Evolutionary conservation across 2,329 filamentous ascomycete genomes (phyloP).

Genomic region (Ophiostoma tasmaniense): DNA sequence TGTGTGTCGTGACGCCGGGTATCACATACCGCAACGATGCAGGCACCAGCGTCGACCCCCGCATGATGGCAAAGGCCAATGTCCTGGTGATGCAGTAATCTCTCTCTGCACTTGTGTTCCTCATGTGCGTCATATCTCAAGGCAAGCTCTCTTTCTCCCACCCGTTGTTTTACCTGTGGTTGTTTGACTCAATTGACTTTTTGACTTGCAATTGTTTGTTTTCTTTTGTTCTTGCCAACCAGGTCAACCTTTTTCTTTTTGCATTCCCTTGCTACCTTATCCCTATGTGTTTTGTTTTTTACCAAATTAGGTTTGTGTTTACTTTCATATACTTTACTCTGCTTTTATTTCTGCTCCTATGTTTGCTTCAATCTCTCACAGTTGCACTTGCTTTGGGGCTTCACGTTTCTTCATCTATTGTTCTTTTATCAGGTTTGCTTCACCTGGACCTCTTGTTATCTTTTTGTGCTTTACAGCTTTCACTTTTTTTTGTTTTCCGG

Average conservation of each 20-base stretch:
- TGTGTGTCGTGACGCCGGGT: slow-evolving; percentile 45
- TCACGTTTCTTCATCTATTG: background rate
- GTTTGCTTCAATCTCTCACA: background rate
- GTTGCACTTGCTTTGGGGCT: no score
- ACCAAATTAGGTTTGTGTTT: no score
- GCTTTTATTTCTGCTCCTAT: no score
- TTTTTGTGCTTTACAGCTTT: background rate
- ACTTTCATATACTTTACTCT: background rate
- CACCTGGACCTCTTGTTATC: background rate
- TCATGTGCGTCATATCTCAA: no score
- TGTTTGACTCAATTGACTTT: background rate
- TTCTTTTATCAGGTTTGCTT: background rate
- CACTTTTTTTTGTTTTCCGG: background rate
- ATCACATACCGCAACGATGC: slow-evolving; percentile 47
- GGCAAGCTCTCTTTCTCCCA: background rate
- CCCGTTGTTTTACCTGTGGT: no score
- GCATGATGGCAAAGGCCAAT: slow-evolving; percentile 38
- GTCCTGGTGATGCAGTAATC: slow-evolving; percentile 38
- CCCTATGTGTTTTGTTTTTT: background rate
- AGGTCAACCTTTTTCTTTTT: no score
- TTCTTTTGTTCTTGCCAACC: no score
- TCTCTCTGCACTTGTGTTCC: background rate
- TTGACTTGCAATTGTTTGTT: no score
- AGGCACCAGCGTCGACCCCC: slow-evolving; percentile 36
- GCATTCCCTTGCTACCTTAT: background rate